phyloP scores from a whole-genome alignment of 2,329 filamentous ascomycete genomes.

The Tolypocladium paradoxum region DNA sequence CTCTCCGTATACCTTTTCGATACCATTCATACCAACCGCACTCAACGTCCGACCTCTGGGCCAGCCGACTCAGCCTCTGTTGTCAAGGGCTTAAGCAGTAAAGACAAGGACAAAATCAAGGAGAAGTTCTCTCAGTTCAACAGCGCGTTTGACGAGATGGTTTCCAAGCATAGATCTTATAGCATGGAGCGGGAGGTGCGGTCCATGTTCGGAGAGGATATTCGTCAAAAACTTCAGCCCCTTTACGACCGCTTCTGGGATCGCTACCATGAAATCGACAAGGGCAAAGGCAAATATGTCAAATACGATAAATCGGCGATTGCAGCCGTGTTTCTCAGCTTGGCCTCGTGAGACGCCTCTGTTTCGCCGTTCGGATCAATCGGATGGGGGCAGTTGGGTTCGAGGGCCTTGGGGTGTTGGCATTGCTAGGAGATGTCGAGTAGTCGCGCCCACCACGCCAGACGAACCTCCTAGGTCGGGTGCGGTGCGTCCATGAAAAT shows the following conservation, averaged over 20 bases:
- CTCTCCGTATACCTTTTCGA: constrained; percentile 77
- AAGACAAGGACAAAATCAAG: constrained; percentile 94
- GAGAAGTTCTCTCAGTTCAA: constrained; percentile 94
- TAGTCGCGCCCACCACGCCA: not conserved
- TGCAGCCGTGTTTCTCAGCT: constrained; percentile 49
- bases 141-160: constrained; percentile 76
- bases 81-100: constrained; percentile 71
- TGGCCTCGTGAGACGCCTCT: constrained; percentile 22
- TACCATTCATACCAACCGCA: constrained; percentile 79
- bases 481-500: not conserved
- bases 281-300: constrained; percentile 95
- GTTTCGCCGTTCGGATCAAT: not conserved
- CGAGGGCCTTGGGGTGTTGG: not conserved
- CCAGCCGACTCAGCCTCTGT: constrained; percentile 74
- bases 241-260: constrained; percentile 95
- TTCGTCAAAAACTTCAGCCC: constrained; percentile 86
- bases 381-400: not conserved
- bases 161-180: constrained; percentile 69
- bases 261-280: constrained; percentile 93
- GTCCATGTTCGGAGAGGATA: constrained; percentile 66
- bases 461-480: not conserved
- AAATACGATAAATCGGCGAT: constrained; percentile 89
- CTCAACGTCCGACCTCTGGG: constrained; percentile 60
- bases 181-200: constrained; percentile 89
- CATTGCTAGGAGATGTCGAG: not conserved